Percentiles rank a stretch among this genome's conserved stretches.
Conservation (phyloP, 2,329 filamentous ascomycete species). For the Cadophora gregata region DNA sequence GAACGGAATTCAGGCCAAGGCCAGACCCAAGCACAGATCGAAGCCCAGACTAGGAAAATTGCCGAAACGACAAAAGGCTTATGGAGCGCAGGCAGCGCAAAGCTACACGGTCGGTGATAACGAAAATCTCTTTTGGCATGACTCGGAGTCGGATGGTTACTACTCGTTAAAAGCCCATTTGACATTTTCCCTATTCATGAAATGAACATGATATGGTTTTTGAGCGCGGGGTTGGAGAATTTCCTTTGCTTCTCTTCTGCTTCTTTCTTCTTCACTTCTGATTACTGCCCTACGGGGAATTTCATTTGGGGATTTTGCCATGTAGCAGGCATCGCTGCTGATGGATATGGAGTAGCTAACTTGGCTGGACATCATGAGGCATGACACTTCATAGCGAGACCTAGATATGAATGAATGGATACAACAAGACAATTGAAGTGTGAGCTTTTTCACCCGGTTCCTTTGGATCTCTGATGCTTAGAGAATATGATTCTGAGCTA, state of each 20-base stretch:
- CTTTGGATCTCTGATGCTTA: neutral
- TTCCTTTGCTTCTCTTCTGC: constrained; percentile 11
- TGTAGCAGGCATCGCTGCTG: neutral
- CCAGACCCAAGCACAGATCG: constrained; percentile 45
- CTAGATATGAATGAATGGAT: constrained; percentile 16
- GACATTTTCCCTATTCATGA: constrained; percentile 5
- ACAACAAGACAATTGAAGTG: neutral
- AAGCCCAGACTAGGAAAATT: constrained; percentile 56
- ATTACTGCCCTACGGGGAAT: constrained; percentile 8
- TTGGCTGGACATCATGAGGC: constrained; percentile 6
- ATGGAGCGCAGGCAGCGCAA: constrained; percentile 51
- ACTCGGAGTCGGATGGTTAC: constrained; percentile 16
- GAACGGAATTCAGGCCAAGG: constrained; percentile 42
- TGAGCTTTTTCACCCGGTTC: neutral
- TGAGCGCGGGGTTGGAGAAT: constrained; percentile 13
- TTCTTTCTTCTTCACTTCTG: neutral
- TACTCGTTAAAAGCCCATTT: constrained; percentile 19
- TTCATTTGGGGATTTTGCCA: neutral
- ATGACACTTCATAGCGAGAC: constrained; percentile 15
- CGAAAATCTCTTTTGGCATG: neutral
- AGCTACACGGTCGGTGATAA: constrained; percentile 36
- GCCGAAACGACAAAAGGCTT: constrained; percentile 69
- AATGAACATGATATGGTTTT: constrained; percentile 18
- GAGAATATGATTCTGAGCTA: neutral
- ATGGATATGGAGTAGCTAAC: constrained; percentile 10